Conservation (phyloP, 1,284 basidiomycete genomes). For the Cronartium ribicola region DNA sequence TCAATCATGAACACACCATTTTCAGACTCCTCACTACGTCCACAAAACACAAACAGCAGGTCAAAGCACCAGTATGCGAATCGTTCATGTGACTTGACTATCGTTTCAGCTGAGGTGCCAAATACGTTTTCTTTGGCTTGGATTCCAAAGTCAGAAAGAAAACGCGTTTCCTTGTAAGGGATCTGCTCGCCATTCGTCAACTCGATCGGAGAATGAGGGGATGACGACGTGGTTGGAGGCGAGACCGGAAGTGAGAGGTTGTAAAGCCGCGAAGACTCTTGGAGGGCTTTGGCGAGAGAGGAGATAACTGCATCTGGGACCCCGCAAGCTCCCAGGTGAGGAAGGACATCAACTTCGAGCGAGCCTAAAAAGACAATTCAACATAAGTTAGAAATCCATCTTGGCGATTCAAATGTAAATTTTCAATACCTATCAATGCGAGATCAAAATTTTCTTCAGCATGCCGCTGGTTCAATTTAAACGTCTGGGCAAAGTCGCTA, state of each 20-base stretch:
- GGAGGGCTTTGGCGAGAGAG: conserved; percentile 67
- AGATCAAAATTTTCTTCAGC: conserved; percentile 84
- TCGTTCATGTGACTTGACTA: conserved; percentile 66
- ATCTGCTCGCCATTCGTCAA: background rate
- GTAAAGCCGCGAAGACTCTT: conserved; percentile 70
- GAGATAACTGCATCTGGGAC: conserved; percentile 70
- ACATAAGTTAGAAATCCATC: conserved; percentile 11
- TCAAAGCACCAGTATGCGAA: conserved; percentile 95
- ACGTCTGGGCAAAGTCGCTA: conserved; percentile 55
- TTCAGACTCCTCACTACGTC: conserved; percentile 56
- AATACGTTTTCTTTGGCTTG: conserved; percentile 49
- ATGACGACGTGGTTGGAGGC: conserved; percentile 7
- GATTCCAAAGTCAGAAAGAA: conserved; percentile 45
- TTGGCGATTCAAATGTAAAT: too few species aligned
- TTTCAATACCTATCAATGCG: conserved; percentile 59
- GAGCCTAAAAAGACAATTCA: conserved; percentile 53
- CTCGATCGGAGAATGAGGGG: background rate
- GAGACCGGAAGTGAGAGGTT: conserved; percentile 51
- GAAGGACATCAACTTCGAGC: conserved; percentile 72
- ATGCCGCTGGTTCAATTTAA: conserved; percentile 64
- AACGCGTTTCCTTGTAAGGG: conserved; percentile 42
- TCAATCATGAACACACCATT: conserved; percentile 55
- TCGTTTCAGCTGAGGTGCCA: conserved; percentile 63
- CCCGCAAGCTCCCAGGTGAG: conserved; percentile 64
- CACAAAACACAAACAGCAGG: conserved; percentile 71